These are phyloP conservation scores for Ophiostoma sp. DNA, from an alignment of 2,329 filamentous ascomycete genomes.

Conservation along the genomic window DNA sequence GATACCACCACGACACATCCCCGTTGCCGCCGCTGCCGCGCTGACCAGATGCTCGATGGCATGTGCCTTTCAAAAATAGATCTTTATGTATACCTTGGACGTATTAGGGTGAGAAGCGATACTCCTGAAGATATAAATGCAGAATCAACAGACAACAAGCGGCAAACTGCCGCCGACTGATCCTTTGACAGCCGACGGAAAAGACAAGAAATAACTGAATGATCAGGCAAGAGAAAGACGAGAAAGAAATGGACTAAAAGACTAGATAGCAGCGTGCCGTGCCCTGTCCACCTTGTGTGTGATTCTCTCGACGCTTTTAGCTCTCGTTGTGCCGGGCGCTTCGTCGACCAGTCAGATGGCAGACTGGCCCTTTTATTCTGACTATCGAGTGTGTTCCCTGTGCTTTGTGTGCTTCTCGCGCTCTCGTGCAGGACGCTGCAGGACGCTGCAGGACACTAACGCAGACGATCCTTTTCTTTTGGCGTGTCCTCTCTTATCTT, in stretches of 20 bases:
- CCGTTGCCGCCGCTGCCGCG: conserved; percentile 1
- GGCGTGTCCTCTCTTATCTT: no score
- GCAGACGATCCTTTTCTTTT: not conserved
- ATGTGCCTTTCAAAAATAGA: no score
- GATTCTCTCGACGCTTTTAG: no score
- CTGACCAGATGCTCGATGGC: not conserved
- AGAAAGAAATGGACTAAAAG: not conserved
- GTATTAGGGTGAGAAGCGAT: no score
- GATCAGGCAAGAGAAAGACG: no score
- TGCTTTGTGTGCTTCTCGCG: conserved; percentile 4
- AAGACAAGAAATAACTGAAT: not conserved
- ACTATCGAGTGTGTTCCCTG: not conserved
- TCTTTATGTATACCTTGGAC: no score
- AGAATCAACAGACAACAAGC: not conserved
- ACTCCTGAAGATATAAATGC: not conserved
- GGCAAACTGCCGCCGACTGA: not conserved
- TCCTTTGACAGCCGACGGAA: not conserved
- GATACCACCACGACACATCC: not conserved
- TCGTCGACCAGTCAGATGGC: conserved; percentile 22
- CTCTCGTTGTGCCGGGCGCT: conserved; percentile 18
- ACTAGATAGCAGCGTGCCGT: not conserved
- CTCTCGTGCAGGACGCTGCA: not conserved
- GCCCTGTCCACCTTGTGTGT: not conserved
- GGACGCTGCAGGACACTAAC: conserved; percentile 20
- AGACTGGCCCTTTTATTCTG: not conserved